Evolutionary conservation across 1,139 yeast genomes (phyloP), one percentile per base, ranked within the genome.

Genomic region (Casaregolazyma lundiana): DNA sequence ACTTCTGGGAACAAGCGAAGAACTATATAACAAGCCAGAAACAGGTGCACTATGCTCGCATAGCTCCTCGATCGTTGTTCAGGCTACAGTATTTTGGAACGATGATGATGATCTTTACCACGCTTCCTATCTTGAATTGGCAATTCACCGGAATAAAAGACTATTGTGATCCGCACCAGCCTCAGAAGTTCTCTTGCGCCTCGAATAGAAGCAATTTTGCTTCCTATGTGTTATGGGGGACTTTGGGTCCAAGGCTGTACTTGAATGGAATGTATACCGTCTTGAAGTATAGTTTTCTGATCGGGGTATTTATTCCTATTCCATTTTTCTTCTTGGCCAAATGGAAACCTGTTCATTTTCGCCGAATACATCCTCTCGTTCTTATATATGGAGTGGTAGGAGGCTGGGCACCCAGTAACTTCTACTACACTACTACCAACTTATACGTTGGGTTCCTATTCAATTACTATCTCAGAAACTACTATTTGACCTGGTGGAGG

Each of bases 171-270:
- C 64, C 70, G 11, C 54, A 57, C 29, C 77, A 77, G 47, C 41
- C 59, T 2, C 53, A 49, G 38, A 52, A 56, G 55, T 64, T 64
- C 50, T 60, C 62, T 20, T 64, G 68, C 43, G 57, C 30, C 44
- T 77, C 22, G 61, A 59, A 42, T 62, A 58, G 35, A 72, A 77
- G 2, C 71, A 63, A 57, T 77, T 70, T 62, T 65, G 17, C 65
- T 75, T 38, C 52, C 38, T 38, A 50, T 11, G 50, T 53, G 77
- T 56, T 78, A 75, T 63, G 77, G 77, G 9, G 84, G 77, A 63
- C 77, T 45, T 79, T 82, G 57, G 87, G 86, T 26, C 88, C 88
- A 21, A 68, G 74, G 58, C 71, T 76, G 48, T 75, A 78, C 18
- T 78, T 80, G 55, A 59, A 41, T 45, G 70, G 69, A 1, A 63